phyloP scores from a whole-genome alignment of 352 stramenopile genomes.

The Globisporangium splendens region DNA sequence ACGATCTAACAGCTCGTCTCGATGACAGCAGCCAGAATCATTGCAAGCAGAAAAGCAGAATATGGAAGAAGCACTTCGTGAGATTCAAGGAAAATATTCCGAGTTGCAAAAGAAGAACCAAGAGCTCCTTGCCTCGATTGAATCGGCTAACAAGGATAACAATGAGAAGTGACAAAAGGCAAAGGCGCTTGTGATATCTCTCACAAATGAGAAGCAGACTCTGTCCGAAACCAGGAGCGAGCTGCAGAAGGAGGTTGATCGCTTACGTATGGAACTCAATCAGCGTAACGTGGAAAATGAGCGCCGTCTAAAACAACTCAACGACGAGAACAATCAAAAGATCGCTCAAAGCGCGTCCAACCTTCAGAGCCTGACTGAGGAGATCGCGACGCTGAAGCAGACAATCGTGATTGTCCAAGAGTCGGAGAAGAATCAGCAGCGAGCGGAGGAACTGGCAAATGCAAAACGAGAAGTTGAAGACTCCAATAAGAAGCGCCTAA shows the following conservation, averaged over 20 bases:
- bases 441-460: slow-evolving; percentile 55
- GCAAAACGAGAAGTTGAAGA: slow-evolving; percentile 76
- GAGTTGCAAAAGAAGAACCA: slow-evolving; percentile 58
- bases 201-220: slow-evolving; percentile 63
- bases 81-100: slow-evolving; percentile 31
- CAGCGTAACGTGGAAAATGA: slow-evolving; percentile 75
- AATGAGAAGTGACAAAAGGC: slow-evolving; percentile 71
- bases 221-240: slow-evolving; percentile 40
- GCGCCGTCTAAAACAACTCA: slow-evolving; percentile 51
- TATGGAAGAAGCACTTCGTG: slow-evolving; percentile 26
- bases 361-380: slow-evolving; percentile 53
- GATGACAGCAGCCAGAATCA: slow-evolving; percentile 38
- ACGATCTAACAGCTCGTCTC: slow-evolving; percentile 39
- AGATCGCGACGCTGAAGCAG: slow-evolving; percentile 56
- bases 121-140: slow-evolving; percentile 36
- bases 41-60: slow-evolving; percentile 46
- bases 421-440: slow-evolving; percentile 67
- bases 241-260: slow-evolving; percentile 63
- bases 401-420: slow-evolving; percentile 59
- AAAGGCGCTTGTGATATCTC: slow-evolving; percentile 57
- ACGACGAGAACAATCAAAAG: slow-evolving; percentile 55
- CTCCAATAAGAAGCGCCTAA: slow-evolving; percentile 77
- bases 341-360: slow-evolving; percentile 32
- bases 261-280: slow-evolving; percentile 74
- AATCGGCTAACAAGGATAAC: slow-evolving; percentile 48